Evolutionary conservation across 1,139 yeast genomes (phyloP), one percentile per base, ranked within the genome.

Genomic region (Spathaspora sp.): DNA sequence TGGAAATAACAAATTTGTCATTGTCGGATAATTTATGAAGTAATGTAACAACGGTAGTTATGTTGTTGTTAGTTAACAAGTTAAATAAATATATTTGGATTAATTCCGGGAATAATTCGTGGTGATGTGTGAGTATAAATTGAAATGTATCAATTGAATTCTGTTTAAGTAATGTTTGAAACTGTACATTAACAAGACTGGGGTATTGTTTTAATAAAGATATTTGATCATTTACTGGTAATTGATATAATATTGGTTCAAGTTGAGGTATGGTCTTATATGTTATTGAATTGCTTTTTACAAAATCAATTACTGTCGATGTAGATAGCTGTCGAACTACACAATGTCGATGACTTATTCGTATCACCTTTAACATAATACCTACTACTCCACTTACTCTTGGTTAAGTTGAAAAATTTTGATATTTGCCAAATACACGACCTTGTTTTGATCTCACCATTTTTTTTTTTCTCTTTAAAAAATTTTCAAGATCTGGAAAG

Each of bases 1-100:
- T 67, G 25, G 76, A 63, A 31, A 70, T 42, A 4, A 45, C 51
- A 47, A 65, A 59, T 2, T 51, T 45, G 6, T 45, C 44, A 4
- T 52, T 46, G 5, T 51, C 44, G 23, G 55, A 43, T n/a, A 62
- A 44, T 16, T 58, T 46, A 46, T 66, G 72, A 6, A 68, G 50
- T 13, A 68, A 47, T 2, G 64, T 53, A 0, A 68, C 59, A 4
- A 60, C 59, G 2, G 63, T 60, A 7, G 50, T 47, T 6, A 64
- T 24, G 38, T 62, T 57, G 10, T 53, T 53, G 1, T 39, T 42
- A 23, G 38, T 41, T 3, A 67, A 34, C 10, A 64, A 50, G 39
- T 61, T 59, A 45, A 47, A 58, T 8, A 64, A 29, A 40, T 53
- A 60, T 3, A 55, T 51, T 45, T 68, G 68, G 2, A 64, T 34